These are phyloP conservation scores for Kurtzmaniella quercitrusa DNA, from an alignment of 1,139 yeast genomes.

Conservation along the genomic window DNA sequence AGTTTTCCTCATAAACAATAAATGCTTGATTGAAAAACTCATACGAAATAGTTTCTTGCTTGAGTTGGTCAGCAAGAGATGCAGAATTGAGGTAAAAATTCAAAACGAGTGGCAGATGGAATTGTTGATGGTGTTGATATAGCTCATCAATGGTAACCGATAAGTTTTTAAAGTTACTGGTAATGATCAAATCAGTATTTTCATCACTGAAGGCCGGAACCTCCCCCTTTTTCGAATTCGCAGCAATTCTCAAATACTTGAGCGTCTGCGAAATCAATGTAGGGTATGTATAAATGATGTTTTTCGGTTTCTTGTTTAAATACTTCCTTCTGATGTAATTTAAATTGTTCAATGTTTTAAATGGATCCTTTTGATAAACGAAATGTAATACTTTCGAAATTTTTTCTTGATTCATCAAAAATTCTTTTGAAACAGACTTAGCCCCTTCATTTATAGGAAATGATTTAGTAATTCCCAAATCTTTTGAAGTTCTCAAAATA, in stretches of 20 bases:
- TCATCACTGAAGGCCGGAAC: conserved; percentile 10
- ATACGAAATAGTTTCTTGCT: conserved; percentile 54
- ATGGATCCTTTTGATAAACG: conserved; percentile 42
- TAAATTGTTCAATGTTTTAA: conserved; percentile 52
- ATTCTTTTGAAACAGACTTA: conserved; percentile 29
- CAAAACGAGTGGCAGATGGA: conserved; percentile 45
- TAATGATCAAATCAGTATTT: conserved; percentile 29
- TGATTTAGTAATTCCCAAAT: conserved; percentile 34
- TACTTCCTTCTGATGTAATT: conserved; percentile 51
- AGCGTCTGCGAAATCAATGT: conserved; percentile 61
- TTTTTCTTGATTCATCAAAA: conserved; percentile 58
- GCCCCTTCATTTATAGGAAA: conserved; percentile 30
- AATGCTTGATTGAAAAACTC: conserved; percentile 90
- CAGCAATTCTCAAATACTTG: conserved; percentile 53
- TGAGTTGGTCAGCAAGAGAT: conserved; percentile 71
- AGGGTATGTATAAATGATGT: conserved; percentile 67
- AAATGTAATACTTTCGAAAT: conserved; percentile 69
- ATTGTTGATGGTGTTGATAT: conserved; percentile 45
- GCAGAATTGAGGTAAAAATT: conserved; percentile 56
- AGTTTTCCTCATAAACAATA: conserved; percentile 79
- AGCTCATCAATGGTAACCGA: conserved; percentile 72
- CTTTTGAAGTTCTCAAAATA: conserved; percentile 29
- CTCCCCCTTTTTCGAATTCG: conserved; percentile 19
- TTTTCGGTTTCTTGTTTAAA: conserved; percentile 50
- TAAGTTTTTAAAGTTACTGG: conserved; percentile 63